phyloP scores from a whole-genome alignment of 257 asterid species.

The Solanum neorickii region DNA sequence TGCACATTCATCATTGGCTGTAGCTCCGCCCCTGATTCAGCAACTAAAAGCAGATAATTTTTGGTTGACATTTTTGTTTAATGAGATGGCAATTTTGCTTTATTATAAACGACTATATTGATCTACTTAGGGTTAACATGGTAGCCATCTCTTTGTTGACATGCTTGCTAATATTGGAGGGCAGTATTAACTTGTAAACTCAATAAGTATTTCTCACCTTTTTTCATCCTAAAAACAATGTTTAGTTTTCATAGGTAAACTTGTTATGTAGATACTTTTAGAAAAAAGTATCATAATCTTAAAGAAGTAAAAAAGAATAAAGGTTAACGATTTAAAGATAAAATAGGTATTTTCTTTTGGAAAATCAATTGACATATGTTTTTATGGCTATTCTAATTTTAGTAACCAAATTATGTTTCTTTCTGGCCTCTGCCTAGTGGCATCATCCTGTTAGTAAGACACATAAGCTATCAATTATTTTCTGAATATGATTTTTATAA shows the following conservation, averaged over 20 bases:
- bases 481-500: not conserved
- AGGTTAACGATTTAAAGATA: not conserved
- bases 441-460: not conserved
- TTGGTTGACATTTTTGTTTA: too few species aligned
- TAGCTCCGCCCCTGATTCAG: too few species aligned
- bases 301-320: not conserved
- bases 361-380: not conserved
- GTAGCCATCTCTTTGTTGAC: too few species aligned
- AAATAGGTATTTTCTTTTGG: not conserved
- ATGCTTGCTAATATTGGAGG: too few species aligned
- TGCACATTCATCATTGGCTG: accelerated
- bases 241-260: not conserved
- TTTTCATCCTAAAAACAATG: not conserved
- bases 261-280: not conserved
- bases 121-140: too few species aligned
- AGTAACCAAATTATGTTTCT: conserved; percentile 7
- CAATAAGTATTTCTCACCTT: not conserved
- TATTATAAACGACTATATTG: too few species aligned
- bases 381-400: conserved; percentile 2
- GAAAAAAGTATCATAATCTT: not conserved
- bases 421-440: not conserved
- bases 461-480: not conserved
- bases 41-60: too few species aligned
- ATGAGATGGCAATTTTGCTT: too few species aligned
- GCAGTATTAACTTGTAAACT: too few species aligned